These are phyloP conservation scores for Cladochytrium replicatum DNA, from an alignment of 192 early-diverging fungal genomes.

Conservation along the genomic window DNA sequence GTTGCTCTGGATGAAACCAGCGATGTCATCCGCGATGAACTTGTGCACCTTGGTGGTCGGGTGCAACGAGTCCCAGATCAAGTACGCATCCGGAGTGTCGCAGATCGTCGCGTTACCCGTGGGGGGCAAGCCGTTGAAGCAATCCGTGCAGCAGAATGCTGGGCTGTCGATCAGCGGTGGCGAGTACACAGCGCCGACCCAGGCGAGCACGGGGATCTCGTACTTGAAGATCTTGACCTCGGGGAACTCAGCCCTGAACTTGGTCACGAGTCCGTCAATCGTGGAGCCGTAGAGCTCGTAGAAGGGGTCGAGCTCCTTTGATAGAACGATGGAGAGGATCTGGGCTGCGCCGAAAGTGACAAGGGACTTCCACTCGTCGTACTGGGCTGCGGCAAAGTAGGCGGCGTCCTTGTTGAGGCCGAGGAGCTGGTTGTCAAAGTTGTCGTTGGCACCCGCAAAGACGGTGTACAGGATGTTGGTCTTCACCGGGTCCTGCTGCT, in stretches of 20 bases:
- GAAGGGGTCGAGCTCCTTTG: not conserved
- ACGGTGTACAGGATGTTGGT: constrained; percentile 8
- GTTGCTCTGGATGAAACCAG: too few relatives aligned
- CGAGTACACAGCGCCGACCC: not conserved
- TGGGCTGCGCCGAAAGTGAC: not conserved
- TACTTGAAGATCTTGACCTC: constrained; percentile 4
- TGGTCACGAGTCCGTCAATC: constrained; percentile 3
- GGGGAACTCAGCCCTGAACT: not conserved
- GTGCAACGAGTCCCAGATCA: constrained; percentile 19
- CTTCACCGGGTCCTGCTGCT: too few relatives aligned
- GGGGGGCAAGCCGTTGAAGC: not conserved
- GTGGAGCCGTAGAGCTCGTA: not conserved
- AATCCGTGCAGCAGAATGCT: constrained; percentile 1
- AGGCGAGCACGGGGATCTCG: not conserved
- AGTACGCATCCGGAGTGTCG: constrained; percentile 11
- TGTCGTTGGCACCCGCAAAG: constrained; percentile 14
- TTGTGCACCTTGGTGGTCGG: too few relatives aligned
- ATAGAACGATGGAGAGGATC: not conserved
- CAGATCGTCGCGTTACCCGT: constrained; percentile 1
- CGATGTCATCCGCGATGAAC: too few relatives aligned
- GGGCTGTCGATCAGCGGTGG: not conserved
- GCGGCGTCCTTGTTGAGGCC: constrained; percentile 3
- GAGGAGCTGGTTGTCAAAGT: constrained; percentile 1
- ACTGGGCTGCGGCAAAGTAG: not conserved
- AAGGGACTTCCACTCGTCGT: too few relatives aligned